A percentile compares a stretch with the other conserved stretches of the same genome.
Evolutionary conservation across 192 early-diverging fungal genomes (phyloP).

Genomic region (Geranomyces michiganensis): DNA sequence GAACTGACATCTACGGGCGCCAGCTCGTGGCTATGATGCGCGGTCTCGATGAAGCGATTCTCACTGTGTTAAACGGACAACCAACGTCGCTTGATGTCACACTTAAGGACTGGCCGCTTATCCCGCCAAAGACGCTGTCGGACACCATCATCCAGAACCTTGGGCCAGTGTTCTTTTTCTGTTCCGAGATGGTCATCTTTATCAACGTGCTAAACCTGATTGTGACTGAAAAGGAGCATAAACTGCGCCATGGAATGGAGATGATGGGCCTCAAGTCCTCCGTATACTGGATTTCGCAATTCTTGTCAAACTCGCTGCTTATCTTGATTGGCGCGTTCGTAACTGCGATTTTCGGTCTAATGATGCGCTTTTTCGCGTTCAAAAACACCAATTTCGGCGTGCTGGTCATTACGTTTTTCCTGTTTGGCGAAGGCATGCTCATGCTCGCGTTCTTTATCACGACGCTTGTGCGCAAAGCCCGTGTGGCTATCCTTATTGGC

Average conservation of each 20-base stretch:
- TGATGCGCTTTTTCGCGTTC: slow-evolving; percentile 67
- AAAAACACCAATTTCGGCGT: slow-evolving; percentile 60
- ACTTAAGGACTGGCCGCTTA: slow-evolving; percentile 70
- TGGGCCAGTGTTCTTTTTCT: slow-evolving; percentile 60
- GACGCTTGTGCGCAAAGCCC: slow-evolving; percentile 61
- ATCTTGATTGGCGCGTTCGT: slow-evolving; percentile 62
- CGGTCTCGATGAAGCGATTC: slow-evolving; percentile 73
- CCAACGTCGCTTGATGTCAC: slow-evolving; percentile 50
- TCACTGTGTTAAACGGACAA: slow-evolving; percentile 23
- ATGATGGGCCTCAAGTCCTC: slow-evolving; percentile 75
- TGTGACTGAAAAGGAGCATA: slow-evolving; percentile 73
- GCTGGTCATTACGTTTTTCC: slow-evolving; percentile 68
- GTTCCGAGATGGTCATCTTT: slow-evolving; percentile 63
- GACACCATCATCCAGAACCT: slow-evolving; percentile 66
- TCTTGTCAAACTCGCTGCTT: slow-evolving; percentile 58
- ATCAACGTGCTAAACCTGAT: slow-evolving; percentile 70
- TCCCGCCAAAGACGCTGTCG: slow-evolving; percentile 52
- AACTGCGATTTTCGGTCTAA: slow-evolving; percentile 60
- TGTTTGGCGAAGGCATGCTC: slow-evolving; percentile 76
- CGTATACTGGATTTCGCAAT: slow-evolving; percentile 72
- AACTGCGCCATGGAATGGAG: slow-evolving; percentile 71
- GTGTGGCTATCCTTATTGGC: slow-evolving; percentile 69
- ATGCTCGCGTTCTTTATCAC: slow-evolving; percentile 71
- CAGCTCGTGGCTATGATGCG: slow-evolving; percentile 61
- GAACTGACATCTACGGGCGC: slow-evolving; percentile 65